Evolutionary conservation across 2,329 filamentous ascomycete species (phyloP), one percentile per base, ranked within the genome.

Genomic region (Clonostachys chloroleuca): DNA sequence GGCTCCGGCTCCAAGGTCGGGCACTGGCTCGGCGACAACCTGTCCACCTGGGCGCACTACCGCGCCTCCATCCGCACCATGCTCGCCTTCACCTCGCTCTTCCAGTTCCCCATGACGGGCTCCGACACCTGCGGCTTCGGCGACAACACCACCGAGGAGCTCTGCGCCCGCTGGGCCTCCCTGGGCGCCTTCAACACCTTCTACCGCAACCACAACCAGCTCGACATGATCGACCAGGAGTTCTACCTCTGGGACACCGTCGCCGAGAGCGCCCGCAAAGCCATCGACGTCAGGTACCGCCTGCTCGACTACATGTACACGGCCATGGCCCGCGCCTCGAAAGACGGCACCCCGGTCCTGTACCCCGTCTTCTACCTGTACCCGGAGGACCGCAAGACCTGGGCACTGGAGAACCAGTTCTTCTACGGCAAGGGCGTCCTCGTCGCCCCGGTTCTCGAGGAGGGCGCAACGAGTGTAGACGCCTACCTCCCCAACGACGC

Each of bases 231-330:
- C 7, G 42, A 64, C 4, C 84, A 88, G 53, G 84, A 88, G 59
- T 86, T 86, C 37, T 92, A 91, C 64, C 77, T 72, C 42, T 91
- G 85, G 83, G 67, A 72, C 0, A 65, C 70, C 2, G 85, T 88
- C 6, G 72, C 85, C 0, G 67, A 75, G 9, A 83, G 85, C 0
- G 86, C 86, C 0, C 77, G 76, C 47, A 84, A 80, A 49, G 85
- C 83, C 16, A 89, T 92, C 55, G 77, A 77, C 33, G 82, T 83
- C 43, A 78, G 88, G n/a, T 92, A 92, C 68, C 75, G 79, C 34
- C 72, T 92, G n/a, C 72, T 92, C n/a, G 87, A 91, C 57, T 92
- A 92, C 67, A 74, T 89, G 50, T 92, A 92, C 71, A 91, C 87
- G 2, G 80, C 83, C 1, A 72, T 90, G 54, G 72, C 83, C 59